phyloP scores from a whole-genome alignment of 2,329 filamentous ascomycete genomes.

The Xenoacremonium recifei region DNA sequence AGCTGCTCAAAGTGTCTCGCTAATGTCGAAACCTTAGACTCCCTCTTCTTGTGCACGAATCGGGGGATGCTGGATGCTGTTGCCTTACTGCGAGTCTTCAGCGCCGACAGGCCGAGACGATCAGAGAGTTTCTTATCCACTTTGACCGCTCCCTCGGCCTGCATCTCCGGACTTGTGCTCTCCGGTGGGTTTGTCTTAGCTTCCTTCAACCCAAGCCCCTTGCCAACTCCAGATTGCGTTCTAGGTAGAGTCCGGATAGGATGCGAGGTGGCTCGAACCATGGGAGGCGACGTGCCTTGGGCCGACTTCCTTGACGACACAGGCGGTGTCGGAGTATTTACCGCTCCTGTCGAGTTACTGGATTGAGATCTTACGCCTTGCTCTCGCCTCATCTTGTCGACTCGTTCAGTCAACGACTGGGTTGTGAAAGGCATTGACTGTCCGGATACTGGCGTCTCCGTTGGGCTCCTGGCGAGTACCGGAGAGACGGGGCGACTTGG shows the following conservation, averaged over 20 bases:
- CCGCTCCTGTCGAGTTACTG: constrained; percentile 28
- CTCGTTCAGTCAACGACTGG: constrained; percentile 42
- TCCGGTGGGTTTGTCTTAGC: constrained; percentile 27
- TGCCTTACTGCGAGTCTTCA: constrained; percentile 59
- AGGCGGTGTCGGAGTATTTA: constrained; percentile 31
- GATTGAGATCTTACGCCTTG: constrained; percentile 33
- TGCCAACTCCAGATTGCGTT: constrained; percentile 43
- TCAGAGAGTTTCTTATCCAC: constrained; percentile 77
- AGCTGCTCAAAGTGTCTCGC: constrained; percentile 96
- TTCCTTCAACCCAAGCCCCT: constrained; percentile 38
- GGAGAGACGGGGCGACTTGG: constrained; percentile 23
- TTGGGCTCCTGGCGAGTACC: constrained; percentile 12
- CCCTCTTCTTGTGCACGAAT: constrained; percentile 73
- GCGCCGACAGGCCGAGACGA: constrained; percentile 61
- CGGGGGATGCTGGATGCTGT: constrained; percentile 81
- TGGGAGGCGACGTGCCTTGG: constrained; percentile 48
- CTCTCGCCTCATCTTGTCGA: constrained; percentile 52
- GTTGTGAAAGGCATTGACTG: constrained; percentile 12
- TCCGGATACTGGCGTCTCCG: constrained; percentile 16
- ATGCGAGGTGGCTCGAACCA: constrained; percentile 53
- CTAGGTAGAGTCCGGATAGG: constrained; percentile 47
- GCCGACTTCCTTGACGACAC: constrained; percentile 44
- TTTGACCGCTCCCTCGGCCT: constrained; percentile 41
- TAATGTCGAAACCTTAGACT: constrained; percentile 83
- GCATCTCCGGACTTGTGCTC: constrained; percentile 17